These are phyloP conservation scores for Xylariales sp. DNA, from an alignment of 2,329 filamentous ascomycete species.

Conservation along the genomic window DNA sequence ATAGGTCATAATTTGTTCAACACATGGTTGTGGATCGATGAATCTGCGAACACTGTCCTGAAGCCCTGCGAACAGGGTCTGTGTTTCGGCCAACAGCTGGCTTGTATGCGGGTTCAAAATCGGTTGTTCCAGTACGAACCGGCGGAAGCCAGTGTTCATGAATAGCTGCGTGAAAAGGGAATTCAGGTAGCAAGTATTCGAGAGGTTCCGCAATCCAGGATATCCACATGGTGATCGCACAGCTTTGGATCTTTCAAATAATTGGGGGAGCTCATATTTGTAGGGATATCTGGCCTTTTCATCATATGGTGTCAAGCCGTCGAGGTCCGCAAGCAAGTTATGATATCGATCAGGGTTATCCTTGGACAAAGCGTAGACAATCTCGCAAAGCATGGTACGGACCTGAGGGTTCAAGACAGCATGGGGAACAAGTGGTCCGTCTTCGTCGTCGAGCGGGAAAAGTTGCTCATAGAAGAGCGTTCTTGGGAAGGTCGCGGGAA, in stretches of 20 bases:
- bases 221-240: conserved; percentile 78
- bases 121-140: conserved; percentile 69
- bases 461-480: conserved; percentile 60
- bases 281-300: conserved; percentile 47
- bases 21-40: conserved; percentile 68
- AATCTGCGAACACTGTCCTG: conserved; percentile 74
- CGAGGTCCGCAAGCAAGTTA: conserved; percentile 46
- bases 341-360: conserved; percentile 44
- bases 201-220: conserved; percentile 84
- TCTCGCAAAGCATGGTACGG: conserved; percentile 54
- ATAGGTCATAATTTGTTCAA: conserved; percentile 73
- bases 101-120: conserved; percentile 56
- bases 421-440: conserved; percentile 27
- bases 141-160: conserved; percentile 86
- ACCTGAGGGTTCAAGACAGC: conserved; percentile 50
- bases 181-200: conserved; percentile 96
- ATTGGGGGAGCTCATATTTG: conserved; percentile 54
- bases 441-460: conserved; percentile 49
- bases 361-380: conserved; percentile 53
- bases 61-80: conserved; percentile 78
- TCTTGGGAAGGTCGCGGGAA: conserved; percentile 30
- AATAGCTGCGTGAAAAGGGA: conserved; percentile 91
- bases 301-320: conserved; percentile 44
- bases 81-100: conserved; percentile 69
- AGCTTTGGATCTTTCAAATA: conserved; percentile 61